Evolutionary conservation across 306 rosid genomes (phyloP), one percentile per base, ranked within the genome.

Genomic region (Cyclanthera cordifolia): DNA sequence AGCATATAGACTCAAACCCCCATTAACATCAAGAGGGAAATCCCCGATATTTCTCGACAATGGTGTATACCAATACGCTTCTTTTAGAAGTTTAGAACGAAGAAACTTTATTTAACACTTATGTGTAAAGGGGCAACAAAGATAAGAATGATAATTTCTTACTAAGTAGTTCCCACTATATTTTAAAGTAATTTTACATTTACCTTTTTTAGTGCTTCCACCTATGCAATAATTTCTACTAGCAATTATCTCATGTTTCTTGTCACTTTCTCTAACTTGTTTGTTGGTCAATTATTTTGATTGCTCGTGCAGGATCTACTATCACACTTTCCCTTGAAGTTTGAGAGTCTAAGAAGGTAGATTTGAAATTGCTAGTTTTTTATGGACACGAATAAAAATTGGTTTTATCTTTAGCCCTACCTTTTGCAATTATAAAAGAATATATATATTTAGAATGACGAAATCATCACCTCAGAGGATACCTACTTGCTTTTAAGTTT

Each of bases 271-370:
- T 30, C 37, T 30, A 68, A 28, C 19, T 64, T 70, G 21, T 43
- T 0, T 28, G 19, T 70, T 45, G 45, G 67, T 53, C 52, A 53
- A 45, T 34, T 39, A 37, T 30, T 21, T 70, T 63, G 21, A 45
- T 20, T 71, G 32, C 68, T 71, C 79, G 60, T 89, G 83, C 81
- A 93, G 99, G 95, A 85, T 78, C 76, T 93, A 68, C 70, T 93
- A 76, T 73, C 84, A 28, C 87, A 90, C 67, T 80, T 79, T 76
- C 90, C 88, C 75, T 71, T 23, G 28, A 93, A 93, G 83, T 79
- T 87, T 78, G 80, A 90, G 77, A 82, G 73, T 41, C 71, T 93
- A 49, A 87, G 96, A 73, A 58, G 83, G 99, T 90, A 86, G 60
- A 3, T 34, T 61, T 78, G 56, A 76, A 68, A 7, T 69, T 49